Conservation (phyloP, 768 basidiomycete species). For the Holtermanniella nyarrowii region DNA sequence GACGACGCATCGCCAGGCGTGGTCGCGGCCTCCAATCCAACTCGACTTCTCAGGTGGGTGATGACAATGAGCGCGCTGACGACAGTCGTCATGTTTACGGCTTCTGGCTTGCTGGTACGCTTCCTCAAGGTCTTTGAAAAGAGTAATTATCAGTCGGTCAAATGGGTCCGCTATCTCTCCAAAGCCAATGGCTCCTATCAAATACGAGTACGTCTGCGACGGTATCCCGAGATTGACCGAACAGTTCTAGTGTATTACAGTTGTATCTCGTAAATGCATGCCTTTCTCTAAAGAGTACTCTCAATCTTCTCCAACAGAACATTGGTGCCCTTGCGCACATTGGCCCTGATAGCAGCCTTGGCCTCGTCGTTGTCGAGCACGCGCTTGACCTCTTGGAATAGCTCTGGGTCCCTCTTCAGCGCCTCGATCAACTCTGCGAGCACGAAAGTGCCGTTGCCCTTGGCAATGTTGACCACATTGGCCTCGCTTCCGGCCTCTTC, state of each 20-base stretch:
- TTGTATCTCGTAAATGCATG: neutral
- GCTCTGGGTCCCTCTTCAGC: slow-evolving; percentile 13
- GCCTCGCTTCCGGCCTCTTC: slow-evolving; percentile 29
- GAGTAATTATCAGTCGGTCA: slow-evolving; percentile 82
- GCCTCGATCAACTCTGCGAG: slow-evolving; percentile 34
- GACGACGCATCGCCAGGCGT: slow-evolving; percentile 86
- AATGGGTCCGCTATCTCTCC: slow-evolving; percentile 91
- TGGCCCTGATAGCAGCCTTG: slow-evolving; percentile 46
- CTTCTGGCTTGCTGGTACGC: slow-evolving; percentile 88
- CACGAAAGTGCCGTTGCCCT: slow-evolving; percentile 32
- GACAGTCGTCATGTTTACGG: slow-evolving; percentile 88
- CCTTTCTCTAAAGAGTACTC: slow-evolving; percentile 34
- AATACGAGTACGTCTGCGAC: slow-evolving; percentile 60
- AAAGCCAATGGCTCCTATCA: slow-evolving; percentile 91
- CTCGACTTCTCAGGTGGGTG: slow-evolving; percentile 69
- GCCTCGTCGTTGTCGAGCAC: slow-evolving; percentile 45
- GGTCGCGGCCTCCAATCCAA: slow-evolving; percentile 96
- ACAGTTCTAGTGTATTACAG: neutral
- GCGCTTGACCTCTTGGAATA: slow-evolving; percentile 10
- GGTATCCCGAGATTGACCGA: neutral
- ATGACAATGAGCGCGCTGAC: neutral
- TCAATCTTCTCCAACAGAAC: slow-evolving; percentile 57
- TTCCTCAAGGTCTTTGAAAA: slow-evolving; percentile 99
- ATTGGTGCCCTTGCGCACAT: slow-evolving; percentile 59
- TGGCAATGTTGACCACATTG: slow-evolving; percentile 26